Conservation (phyloP, 2,329 filamentous ascomycete genomes). For the Colletotrichum gloeosporioides region DNA sequence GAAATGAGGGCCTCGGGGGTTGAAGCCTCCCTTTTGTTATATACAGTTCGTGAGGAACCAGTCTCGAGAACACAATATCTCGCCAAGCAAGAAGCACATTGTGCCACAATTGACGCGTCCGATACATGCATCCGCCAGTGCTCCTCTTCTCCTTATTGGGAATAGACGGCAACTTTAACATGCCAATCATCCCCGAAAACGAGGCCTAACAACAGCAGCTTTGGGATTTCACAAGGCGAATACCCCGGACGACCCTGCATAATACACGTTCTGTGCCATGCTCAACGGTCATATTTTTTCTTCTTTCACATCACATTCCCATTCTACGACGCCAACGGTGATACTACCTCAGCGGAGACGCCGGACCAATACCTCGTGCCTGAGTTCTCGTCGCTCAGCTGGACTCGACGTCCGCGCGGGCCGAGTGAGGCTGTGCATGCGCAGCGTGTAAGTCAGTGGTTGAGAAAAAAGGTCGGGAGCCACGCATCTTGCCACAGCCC, state of each 20-base stretch:
- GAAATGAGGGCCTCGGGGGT: not conserved
- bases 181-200: not conserved
- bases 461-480: not conserved
- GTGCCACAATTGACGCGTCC: conserved; percentile 11
- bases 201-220: not conserved
- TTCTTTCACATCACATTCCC: not conserved
- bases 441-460: not conserved
- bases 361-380: not conserved
- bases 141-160: not conserved
- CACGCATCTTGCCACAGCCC: not conserved
- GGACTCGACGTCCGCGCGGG: not conserved
- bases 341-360: not conserved
- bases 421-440: conserved; percentile 4
- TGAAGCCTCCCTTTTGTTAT: not conserved
- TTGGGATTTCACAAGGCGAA: not conserved
- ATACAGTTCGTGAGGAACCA: conserved; percentile 4
- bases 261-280: not conserved
- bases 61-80: conserved; percentile 4
- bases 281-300: not conserved
- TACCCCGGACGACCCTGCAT: not conserved
- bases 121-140: not conserved
- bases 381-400: not conserved
- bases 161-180: not conserved
- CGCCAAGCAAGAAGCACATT: not conserved
- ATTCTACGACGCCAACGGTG: not conserved